These are phyloP conservation scores for Tilletia indica DNA, from an alignment of 1,284 basidiomycete genomes.

Conservation along the genomic window DNA sequence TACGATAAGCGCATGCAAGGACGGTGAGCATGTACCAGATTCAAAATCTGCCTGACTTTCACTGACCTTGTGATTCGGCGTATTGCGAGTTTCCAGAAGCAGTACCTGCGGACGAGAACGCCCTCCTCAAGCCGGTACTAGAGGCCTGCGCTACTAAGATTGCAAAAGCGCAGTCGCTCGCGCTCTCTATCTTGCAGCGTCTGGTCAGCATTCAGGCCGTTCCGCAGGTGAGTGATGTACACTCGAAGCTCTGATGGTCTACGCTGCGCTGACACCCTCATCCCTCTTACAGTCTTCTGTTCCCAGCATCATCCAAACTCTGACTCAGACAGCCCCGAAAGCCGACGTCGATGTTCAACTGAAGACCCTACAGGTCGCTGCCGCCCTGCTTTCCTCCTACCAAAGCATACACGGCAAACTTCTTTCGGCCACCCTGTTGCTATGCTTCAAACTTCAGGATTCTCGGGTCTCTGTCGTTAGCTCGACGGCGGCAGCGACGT, in stretches of 20 bases:
- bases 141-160: conserved; percentile 92
- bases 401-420: conserved; percentile 41
- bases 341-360: conserved; percentile 53
- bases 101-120: conserved; percentile 59
- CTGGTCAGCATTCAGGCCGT: conserved; percentile 83
- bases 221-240: conserved; percentile 59
- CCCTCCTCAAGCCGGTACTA: conserved; percentile 81
- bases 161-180: conserved; percentile 88
- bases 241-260: too few relatives aligned
- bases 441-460: conserved; percentile 93
- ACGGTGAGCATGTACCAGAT: not conserved
- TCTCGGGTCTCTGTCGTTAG: conserved; percentile 86
- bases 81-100: not conserved
- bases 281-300: not conserved
- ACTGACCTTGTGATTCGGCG: too few relatives aligned
- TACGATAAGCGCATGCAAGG: conserved; percentile 23
- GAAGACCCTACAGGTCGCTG: conserved; percentile 51
- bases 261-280: not conserved
- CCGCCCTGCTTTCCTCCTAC: conserved; percentile 45
- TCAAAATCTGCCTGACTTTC: too few relatives aligned
- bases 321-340: conserved; percentile 32
- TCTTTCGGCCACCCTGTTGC: conserved; percentile 65
- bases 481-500: conserved; percentile 91
- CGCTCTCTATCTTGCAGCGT: conserved; percentile 84
- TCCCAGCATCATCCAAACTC: conserved; percentile 36